A percentile compares a stretch with the other conserved stretches of the same genome.
Conservation (phyloP, 805 yeast species). For the Brettanomyces nanus region DNA sequence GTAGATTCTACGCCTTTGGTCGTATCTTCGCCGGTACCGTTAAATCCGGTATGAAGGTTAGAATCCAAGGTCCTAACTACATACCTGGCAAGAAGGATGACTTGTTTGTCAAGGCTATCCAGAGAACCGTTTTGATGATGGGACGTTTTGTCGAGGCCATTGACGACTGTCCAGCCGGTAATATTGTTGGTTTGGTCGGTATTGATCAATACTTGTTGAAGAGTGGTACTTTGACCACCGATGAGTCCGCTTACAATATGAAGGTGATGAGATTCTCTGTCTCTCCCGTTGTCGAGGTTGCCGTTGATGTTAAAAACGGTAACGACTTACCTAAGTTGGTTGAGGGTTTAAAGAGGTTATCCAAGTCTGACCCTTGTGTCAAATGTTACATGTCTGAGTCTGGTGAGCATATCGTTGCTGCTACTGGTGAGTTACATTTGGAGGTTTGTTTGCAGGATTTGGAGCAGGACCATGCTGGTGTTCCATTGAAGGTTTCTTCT, state of each 20-base stretch:
- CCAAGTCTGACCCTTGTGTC: constrained; percentile 99
- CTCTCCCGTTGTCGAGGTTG: constrained; percentile 99
- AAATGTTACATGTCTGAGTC: constrained; percentile 78
- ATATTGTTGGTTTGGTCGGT: constrained; percentile 99
- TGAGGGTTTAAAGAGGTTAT: constrained; percentile 99
- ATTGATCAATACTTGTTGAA: constrained; percentile 98
- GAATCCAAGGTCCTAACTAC: constrained; percentile 99
- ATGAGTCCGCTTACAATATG: constrained; percentile 96
- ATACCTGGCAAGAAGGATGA: constrained; percentile 98
- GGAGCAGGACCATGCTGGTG: constrained; percentile 99
- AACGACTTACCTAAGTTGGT: constrained; percentile 98
- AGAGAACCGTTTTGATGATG: constrained; percentile 99
- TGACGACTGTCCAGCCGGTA: constrained; percentile 99
- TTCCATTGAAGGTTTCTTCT: constrained; percentile 95
- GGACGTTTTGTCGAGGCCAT: constrained; percentile 97
- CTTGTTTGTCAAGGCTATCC: constrained; percentile 92
- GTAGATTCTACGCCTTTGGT: constrained; percentile 99
- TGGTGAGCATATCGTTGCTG: constrained; percentile 99
- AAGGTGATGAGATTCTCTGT: constrained; percentile 99
- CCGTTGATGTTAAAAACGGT: constrained; percentile 99
- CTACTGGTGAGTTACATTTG: constrained; percentile 99
- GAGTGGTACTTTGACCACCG: constrained; percentile 98
- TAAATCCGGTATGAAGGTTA: constrained; percentile 96
- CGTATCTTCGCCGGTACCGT: constrained; percentile 99
- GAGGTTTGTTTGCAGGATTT: constrained; percentile 95